Percentiles rank a stretch among this genome's conserved stretches.
phyloP scores from a whole-genome alignment of 306 rosid species.

The Trichosanthes cucumerina region DNA sequence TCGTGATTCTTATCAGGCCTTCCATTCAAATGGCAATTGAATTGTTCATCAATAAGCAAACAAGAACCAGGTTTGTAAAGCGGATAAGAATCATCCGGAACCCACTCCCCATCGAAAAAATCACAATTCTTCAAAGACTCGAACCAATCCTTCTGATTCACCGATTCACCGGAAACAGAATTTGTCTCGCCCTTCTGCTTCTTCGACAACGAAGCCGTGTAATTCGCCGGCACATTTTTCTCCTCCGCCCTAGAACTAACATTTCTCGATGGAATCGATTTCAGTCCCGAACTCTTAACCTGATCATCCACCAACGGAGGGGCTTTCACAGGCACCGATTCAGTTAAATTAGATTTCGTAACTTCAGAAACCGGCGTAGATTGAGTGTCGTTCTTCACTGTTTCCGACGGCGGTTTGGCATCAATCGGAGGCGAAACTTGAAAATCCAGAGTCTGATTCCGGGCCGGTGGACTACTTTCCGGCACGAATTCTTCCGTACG shows the following conservation, averaged over 20 bases:
- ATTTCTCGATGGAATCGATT: background rate
- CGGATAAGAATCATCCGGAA: slow-evolving; percentile 61
- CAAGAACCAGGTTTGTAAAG: slow-evolving; percentile 79
- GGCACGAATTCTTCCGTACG: slow-evolving; percentile 21
- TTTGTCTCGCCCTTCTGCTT: slow-evolving; percentile 17
- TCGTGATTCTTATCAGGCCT: slow-evolving; percentile 65
- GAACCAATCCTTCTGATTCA: slow-evolving; percentile 20
- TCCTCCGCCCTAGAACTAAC: background rate
- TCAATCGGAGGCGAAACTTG: slow-evolving; percentile 2
- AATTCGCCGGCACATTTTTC: slow-evolving; percentile 11
- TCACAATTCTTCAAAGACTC: slow-evolving; percentile 67
- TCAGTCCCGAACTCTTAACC: background rate
- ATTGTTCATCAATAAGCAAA: slow-evolving; percentile 67
- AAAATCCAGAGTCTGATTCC: background rate
- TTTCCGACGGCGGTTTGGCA: background rate
- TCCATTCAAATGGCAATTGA: slow-evolving; percentile 65
- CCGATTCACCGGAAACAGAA: slow-evolving; percentile 22
- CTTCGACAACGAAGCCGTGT: slow-evolving; percentile 33
- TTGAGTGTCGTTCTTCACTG: slow-evolving; percentile 12
- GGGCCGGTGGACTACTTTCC: background rate
- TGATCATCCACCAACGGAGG: slow-evolving; percentile 12
- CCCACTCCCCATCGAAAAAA: slow-evolving; percentile 74
- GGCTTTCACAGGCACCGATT: background rate
- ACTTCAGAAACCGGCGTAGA: slow-evolving; percentile 6
- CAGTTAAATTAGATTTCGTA: slow-evolving; percentile 19